Percentiles rank a stretch among this genome's conserved stretches.
Conservation (phyloP, 176 grass and related monocot species). For the Raddia guianensis region DNA sequence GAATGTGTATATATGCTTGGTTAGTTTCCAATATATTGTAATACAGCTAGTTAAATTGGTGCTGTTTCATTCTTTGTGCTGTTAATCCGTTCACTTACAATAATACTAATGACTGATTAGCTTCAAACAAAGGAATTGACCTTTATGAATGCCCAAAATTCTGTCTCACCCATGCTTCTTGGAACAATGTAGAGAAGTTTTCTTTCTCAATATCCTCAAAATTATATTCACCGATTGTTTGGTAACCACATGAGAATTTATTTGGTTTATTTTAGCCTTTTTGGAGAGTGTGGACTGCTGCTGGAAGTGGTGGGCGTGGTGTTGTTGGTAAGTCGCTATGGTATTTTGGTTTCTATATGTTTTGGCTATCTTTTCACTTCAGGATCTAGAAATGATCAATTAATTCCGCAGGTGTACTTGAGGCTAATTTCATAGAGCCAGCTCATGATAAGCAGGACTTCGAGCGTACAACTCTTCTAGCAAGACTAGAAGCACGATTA, state of each 20-base stretch:
- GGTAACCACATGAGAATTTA: conserved; percentile 4
- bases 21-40: neutral
- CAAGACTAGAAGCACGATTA: conserved; percentile 80
- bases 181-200: neutral
- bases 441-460: conserved; percentile 99
- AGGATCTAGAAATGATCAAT: conserved; percentile 27
- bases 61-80: neutral
- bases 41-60: neutral
- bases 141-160: conserved; percentile 1
- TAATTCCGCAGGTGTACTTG: conserved; percentile 73
- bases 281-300: conserved; percentile 93
- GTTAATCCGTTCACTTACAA: conserved; percentile 22
- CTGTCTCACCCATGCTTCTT: conserved; percentile 4
- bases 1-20: conserved; percentile 9
- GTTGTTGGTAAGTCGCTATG: conserved; percentile 74
- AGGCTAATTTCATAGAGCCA: conserved; percentile 97
- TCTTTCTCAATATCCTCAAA: neutral
- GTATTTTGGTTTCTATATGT: conserved; percentile 14
- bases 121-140: neutral
- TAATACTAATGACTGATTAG: conserved; percentile 2
- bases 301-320: conserved; percentile 97
- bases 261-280: conserved; percentile 80
- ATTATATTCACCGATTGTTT: conserved; percentile 14
- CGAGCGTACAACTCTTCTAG: conserved; percentile 91
- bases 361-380: conserved; percentile 11